Base-by-base conservation (phyloP, 768 basidiomycete species). In the Rhodotorula graminis region DNA sequence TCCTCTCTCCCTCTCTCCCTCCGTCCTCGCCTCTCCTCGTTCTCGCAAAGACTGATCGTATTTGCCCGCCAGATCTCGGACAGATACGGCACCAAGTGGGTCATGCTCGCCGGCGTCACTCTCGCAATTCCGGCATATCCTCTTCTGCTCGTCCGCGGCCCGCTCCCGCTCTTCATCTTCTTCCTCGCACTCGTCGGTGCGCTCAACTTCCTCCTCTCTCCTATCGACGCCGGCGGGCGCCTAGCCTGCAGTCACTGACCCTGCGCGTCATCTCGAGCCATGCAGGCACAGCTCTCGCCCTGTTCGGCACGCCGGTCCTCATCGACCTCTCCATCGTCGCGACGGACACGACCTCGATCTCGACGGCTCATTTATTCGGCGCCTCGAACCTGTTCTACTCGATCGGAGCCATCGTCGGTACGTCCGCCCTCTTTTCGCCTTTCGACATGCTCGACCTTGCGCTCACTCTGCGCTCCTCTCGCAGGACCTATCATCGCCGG, bases 391-490 rank as follows among this genome's bases (percentile, higher is more conserved):
- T 52, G 27, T 27, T 23, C 9, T 52, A 11, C 50, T 52, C 50
- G 27, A 12, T 52, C 50, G 50, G 50, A 3, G 57, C 33, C 15
- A 16, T 23, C 33, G 25, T 31, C 9, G 57, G 33, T 25, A 9
- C 57, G 57, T 11, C 25, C 15, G 8, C 31, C 10, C 23, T 25
- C 37, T 10, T 19, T 9, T 8, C 7, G 1, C 1, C 23, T 33
- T 21, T 9, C 57, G 11, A 31, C 57, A 8, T 19, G 19, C 31
- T 7, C 19, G 10, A 10, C 8, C 12, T 27, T 73, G 69, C n/a
- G 11, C 69, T n/a, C 74, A 44, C 75, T 76, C 11, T 76, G 76
- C 31, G 58, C 64, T n/a, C 74, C 65, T 67, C 73, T 74, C 50
- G 50, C 50, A 52, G 50, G 50, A 8, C 50, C 50, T 2, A 52